These are phyloP conservation scores for Oryza brachyantha DNA, from an alignment of 176 grass and related monocot species.

Conservation along the genomic window DNA sequence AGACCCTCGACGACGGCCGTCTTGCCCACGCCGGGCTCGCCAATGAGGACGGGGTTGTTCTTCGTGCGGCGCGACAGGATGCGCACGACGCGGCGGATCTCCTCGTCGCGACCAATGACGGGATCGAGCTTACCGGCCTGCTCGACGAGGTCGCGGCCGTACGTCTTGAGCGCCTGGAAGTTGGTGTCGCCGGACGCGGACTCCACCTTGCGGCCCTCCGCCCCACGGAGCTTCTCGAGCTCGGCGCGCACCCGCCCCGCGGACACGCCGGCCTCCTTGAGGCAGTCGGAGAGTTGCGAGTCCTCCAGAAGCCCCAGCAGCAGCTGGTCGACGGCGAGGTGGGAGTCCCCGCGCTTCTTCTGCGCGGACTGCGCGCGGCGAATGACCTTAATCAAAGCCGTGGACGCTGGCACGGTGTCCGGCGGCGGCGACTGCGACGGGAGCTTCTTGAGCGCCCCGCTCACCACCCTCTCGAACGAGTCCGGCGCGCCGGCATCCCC, in stretches of 20 bases:
- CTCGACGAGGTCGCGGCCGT: conserved; percentile 71
- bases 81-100: conserved; percentile 69
- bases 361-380: conserved; percentile 64
- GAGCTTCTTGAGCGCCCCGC: conserved; percentile 52
- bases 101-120: conserved; percentile 70
- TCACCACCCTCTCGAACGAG: conserved; percentile 62
- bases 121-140: conserved; percentile 64
- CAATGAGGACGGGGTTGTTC: conserved; percentile 85
- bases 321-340: conserved; percentile 75
- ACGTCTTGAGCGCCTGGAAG: conserved; percentile 77
- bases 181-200: conserved; percentile 62
- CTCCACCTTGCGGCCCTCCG: conserved; percentile 47
- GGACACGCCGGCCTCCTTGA: conserved; percentile 67
- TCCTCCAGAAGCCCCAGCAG: conserved; percentile 68
- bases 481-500: conserved; percentile 29
- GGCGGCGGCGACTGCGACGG: conserved; percentile 61
- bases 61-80: conserved; percentile 76
- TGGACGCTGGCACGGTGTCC: conserved; percentile 53
- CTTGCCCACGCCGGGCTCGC: conserved; percentile 78
- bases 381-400: conserved; percentile 58
- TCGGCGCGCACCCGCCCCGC: conserved; percentile 39
- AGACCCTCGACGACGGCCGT: conserved; percentile 81
- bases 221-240: conserved; percentile 69
- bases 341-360: conserved; percentile 69
- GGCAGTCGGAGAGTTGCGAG: conserved; percentile 53